Conservation (phyloP, 2,329 filamentous ascomycete species). For the Fusarium torulosum region DNA sequence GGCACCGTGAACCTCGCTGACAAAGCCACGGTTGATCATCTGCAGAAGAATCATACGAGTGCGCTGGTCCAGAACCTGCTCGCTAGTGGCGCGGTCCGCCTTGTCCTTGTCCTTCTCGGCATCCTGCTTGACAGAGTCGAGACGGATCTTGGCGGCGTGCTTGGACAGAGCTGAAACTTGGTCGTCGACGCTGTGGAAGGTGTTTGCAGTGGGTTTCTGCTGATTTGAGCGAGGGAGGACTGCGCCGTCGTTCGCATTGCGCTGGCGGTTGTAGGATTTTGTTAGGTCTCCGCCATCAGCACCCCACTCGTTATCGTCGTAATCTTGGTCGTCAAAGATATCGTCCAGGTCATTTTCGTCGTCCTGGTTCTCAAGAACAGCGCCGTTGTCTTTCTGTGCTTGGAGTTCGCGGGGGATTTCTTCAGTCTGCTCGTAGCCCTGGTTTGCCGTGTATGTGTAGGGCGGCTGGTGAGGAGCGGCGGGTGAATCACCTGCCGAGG, state of each 20-base stretch:
- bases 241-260: conserved; percentile 68
- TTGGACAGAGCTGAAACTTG: conserved; percentile 86
- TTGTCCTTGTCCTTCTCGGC: conserved; percentile 80
- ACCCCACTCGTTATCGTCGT: conserved; percentile 73
- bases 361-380: conserved; percentile 39
- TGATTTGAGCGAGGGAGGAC: conserved; percentile 79
- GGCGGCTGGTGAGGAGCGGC: conserved; percentile 61
- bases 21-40: conserved; percentile 91
- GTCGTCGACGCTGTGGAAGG: conserved; percentile 83
- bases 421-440: conserved; percentile 59
- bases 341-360: conserved; percentile 47
- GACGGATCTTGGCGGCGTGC: conserved; percentile 86
- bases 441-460: conserved; percentile 58
- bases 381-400: conserved; percentile 47
- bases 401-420: conserved; percentile 51
- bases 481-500: conserved; percentile 47
- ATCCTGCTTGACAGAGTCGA: conserved; percentile 73
- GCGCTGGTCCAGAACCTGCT: conserved; percentile 93
- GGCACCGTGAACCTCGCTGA: conserved; percentile 94
- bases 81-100: conserved; percentile 90
- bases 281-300: conserved; percentile 77
- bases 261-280: conserved; percentile 89
- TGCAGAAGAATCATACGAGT: conserved; percentile 96
- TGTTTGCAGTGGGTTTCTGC: conserved; percentile 84
- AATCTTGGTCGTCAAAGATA: conserved; percentile 63